A percentile compares a stretch with the other conserved stretches of the same genome.
Conservation (phyloP, 805 yeast genomes). For the Lipomyces mesembrius region DNA sequence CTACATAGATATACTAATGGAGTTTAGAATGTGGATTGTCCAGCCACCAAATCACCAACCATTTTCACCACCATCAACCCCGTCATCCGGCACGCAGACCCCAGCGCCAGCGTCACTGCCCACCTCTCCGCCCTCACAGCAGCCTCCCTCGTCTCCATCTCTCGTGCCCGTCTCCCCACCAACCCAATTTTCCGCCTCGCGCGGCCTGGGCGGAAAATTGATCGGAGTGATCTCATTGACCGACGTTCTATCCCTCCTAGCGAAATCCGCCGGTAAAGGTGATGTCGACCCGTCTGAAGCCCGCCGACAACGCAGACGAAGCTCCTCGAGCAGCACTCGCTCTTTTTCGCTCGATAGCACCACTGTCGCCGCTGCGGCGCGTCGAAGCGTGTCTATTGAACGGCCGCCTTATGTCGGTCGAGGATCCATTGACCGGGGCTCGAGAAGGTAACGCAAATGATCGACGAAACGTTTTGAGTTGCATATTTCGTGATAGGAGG, state of each 20-base stretch:
- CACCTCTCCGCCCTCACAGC: conserved; percentile 28
- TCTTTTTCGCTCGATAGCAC: conserved; percentile 30
- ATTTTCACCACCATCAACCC: conserved; percentile 12
- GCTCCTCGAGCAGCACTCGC: conserved; percentile 50
- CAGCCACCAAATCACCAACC: conserved; percentile 41
- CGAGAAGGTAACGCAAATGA: conserved; percentile 13
- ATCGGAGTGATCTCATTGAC: conserved; percentile 92
- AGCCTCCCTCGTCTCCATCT: conserved; percentile 36
- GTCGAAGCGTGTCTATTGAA: conserved; percentile 35
- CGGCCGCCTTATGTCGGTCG: conserved; percentile 20
- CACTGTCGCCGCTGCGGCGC: conserved; percentile 17
- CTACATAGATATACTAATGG: conserved; percentile 53
- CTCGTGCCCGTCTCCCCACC: conserved; percentile 33
- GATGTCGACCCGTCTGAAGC: conserved; percentile 82
- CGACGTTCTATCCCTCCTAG: conserved; percentile 81
- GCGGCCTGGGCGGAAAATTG: conserved; percentile 66
- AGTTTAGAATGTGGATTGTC: conserved; percentile 46
- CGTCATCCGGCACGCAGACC: conserved; percentile 16
- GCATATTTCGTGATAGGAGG: neutral
- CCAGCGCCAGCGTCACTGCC: conserved; percentile 26
- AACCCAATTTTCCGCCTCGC: conserved; percentile 17
- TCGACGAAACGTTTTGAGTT: neutral
- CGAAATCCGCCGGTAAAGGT: conserved; percentile 68
- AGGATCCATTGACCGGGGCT: conserved; percentile 32
- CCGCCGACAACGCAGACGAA: conserved; percentile 78